Base-by-base conservation (phyloP, 345 rosid species). In the Aquilaria yunnanensis region DNA sequence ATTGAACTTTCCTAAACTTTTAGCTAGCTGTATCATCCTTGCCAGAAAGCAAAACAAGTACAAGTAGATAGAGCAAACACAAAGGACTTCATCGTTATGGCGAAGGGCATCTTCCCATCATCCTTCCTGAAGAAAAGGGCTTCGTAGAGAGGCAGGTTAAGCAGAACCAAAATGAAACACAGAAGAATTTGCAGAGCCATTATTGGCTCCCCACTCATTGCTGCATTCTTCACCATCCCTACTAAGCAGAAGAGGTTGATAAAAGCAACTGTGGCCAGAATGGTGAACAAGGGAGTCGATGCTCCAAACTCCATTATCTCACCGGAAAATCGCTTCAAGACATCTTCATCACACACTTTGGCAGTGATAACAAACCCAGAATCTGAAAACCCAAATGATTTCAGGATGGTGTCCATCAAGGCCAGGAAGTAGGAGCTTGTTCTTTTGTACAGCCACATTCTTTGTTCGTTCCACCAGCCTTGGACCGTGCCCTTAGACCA, bases 381-480 rank as follows among this genome's bases (percentile, higher is more conserved):
- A 30, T 81, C 75, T 0, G 83, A 78, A 11, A 81, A 70, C 47
- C 97, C 92, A 9, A 77, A 14, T 9, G 52, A 10, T 67, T 66
- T 83, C 41, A 72, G 34, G 43, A 83, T 54, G 29, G 81, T 75
- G 65, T 90, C 87, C 0, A 65, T 51, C 76, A 79, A 73, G 48
- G 85, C 93, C 16, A 87, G 83, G 13, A 89, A 70, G 68, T 78
- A 87, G 12, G 96, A 76, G 66, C 78, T 82, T 41, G 92, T 84
- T 74, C 98, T 78, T 67, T 79, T 84, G 41, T 81, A 92, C 51
- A 89, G 78, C 91, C 93, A 87, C 45, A 80, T 80, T 61, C 93
- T 67, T 72, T 82, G 91, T 1, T 84, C 88, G 43, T 87, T 85
- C 89, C 90, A 84, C 96, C 93, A 87, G 23, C 89, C 89, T 10